phyloP scores from a whole-genome alignment of 345 rosid species.

The Populus simonii region DNA sequence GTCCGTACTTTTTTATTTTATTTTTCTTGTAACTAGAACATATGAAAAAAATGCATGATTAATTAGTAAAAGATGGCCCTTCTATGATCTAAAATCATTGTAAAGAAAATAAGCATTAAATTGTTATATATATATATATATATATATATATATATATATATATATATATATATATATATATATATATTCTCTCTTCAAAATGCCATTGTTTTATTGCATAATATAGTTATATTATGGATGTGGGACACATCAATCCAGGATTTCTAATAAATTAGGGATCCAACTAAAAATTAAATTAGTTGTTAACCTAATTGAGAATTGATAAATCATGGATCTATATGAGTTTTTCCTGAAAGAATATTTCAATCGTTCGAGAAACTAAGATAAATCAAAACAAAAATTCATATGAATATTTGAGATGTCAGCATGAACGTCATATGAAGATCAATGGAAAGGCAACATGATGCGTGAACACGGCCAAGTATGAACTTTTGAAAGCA shows the following conservation, averaged over 20 bases:
- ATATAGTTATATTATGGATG: no score
- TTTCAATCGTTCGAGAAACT: not conserved
- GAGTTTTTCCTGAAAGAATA: not conserved
- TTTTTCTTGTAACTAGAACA: no score
- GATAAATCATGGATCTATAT: not conserved
- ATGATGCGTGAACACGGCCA: not conserved
- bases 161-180: no score
- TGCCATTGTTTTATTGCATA: no score
- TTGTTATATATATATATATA: not conserved
- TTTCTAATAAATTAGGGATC: not conserved
- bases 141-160: no score
- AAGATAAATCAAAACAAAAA: not conserved
- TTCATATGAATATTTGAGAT: not conserved
- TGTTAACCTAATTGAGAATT: not conserved
- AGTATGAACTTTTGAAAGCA: not conserved
- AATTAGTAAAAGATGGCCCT: no score
- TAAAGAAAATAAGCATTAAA: not conserved
- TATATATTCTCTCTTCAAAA: not conserved
- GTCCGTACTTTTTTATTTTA: no score
- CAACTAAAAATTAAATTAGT: not conserved
- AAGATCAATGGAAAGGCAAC: not conserved
- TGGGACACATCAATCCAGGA: no score
- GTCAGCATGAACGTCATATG: not conserved
- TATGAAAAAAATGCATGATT: no score
- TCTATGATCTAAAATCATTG: no score